Evolutionary conservation across 2,329 filamentous ascomycete species (phyloP), one percentile per base, ranked within the genome.

Genomic region (Talaromyces atroroseus): DNA sequence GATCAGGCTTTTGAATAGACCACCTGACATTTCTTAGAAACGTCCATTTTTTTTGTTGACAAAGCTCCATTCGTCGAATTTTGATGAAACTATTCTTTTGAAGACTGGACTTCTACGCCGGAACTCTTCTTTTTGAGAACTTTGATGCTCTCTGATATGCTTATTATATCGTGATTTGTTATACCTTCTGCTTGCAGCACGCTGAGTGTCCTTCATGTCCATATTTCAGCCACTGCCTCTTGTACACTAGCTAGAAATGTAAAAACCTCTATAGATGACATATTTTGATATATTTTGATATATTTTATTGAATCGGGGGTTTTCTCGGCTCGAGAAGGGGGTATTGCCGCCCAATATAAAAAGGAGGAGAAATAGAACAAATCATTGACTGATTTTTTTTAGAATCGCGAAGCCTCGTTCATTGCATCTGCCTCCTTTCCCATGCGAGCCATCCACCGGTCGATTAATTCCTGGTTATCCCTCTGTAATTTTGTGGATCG

Each of bases 401-500:
- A 76, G 63, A 72, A 79, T 48, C 73, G 77, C 38, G 76, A 76
- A 57, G 76, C 73, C 51, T 80, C 70, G 66, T 97, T 97, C 87
- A 96, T 92, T 60, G 83, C 86, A 56, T 94, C 89, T 11, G 89
- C 92, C 75, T 96, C 92, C 68, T 86, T 82, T 3, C 86, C 87
- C 82, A 94, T 94, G 61, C 87, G 81, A 67, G 84, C 85, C 88
- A 97, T 92, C 90, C 92, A 97, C 54, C 94, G 81, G 69, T 91
- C 87, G 53, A 96, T 85, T 55, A 99, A 79, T 63, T 96, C 89
- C 67, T 89, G 86, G 68, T 97, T 97, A 70, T 97, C 94, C 58
- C 80, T 81, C 68, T 85, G 83, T 60, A 95, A 76, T 71, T 84
- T 86, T 68, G 87, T 84, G 26, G 82, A 80, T 66, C 85, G 84